Evolutionary conservation across 2,329 filamentous ascomycete genomes (phyloP), one percentile per base, ranked within the genome.

Genomic region (Fusarium foetens): DNA sequence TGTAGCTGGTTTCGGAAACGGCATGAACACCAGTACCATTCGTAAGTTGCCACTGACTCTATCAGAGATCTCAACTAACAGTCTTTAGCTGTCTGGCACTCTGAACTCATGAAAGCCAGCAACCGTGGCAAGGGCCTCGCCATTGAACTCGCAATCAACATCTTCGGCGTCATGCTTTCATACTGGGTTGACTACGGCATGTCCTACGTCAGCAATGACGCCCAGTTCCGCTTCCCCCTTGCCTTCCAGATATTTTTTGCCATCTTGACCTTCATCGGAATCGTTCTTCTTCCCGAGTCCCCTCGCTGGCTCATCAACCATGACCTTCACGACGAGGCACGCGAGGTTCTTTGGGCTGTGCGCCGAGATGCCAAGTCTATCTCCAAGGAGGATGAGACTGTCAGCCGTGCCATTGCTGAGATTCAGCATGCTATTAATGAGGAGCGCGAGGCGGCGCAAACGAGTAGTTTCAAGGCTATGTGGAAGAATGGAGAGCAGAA

Each of bases 11-110:
- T 57, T 86, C 7, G 85, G 85, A 4, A 85, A 81, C 48, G 83
- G 83, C 9, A 77, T 84, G 77, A 87, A 87, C 55, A 86, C 86
- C 4, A 83, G 85, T 39, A 87, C 86, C 3, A 82, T 82, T 23
- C 81, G 81, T 73, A 68, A 81, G 69, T 70, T n/a, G 4, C 8
- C 11, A 14, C 31, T 21, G 14, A 23, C 13, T 35, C 5, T 14
- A 2, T 36, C 8, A 36, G 7, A 5, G 8, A 17, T n/a, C 5
- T 23, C 1, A 6, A n/a, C 52, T 63, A 25, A 73, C 8, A 13
- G 2, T 12, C 11, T 3, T 17, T 7, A 79, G 79, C 80, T 25
- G 79, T 80, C 9, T 85, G 82, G 81, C 83, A 85, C 66, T 80
- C 81, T 6, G 84, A 85, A 58, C 72, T 82, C 17, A 82, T 83